phyloP scores from a whole-genome alignment of 1,284 basidiomycete genomes.

The Cryptococcus sp. region DNA sequence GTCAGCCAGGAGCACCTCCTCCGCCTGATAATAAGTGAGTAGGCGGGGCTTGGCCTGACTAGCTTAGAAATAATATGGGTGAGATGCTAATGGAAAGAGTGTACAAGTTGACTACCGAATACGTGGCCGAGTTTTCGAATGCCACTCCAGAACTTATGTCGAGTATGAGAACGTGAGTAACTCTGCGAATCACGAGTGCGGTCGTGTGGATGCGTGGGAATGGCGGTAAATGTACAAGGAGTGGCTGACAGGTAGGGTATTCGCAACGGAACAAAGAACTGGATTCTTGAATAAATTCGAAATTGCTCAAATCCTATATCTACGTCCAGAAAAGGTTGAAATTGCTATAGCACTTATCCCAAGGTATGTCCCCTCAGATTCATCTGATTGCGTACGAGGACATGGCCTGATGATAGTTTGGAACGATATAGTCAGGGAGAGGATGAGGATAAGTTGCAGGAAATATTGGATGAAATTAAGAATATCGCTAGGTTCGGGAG shows the following conservation, averaged over 20 bases:
- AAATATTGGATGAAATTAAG: conserved; percentile 35
- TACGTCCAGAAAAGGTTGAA: conserved; percentile 37
- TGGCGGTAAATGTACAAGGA: too few relatives aligned
- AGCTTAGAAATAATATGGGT: neutral
- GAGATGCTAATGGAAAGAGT: conserved; percentile 18
- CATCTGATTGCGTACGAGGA: neutral
- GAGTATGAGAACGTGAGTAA: conserved; percentile 39
- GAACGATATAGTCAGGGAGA: conserved; percentile 37
- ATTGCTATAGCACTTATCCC: conserved; percentile 43
- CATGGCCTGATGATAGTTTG: conserved; percentile 19
- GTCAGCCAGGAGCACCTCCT: conserved; percentile 29
- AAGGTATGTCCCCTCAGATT: conserved; percentile 23
- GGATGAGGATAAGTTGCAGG: conserved; percentile 29
- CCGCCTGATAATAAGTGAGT: conserved; percentile 44
- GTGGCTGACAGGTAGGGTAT: neutral
- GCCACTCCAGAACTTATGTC: conserved; percentile 24
- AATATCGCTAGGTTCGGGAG: conserved; percentile 28
- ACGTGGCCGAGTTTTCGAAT: conserved; percentile 39
- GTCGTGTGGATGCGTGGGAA: neutral
- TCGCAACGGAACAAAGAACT: conserved; percentile 3
- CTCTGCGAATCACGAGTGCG: neutral
- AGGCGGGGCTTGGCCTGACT: neutral
- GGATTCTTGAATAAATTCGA: conserved; percentile 45
- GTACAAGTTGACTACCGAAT: conserved; percentile 37
- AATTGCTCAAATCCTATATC: conserved; percentile 44